A percentile compares a stretch with the other conserved stretches of the same genome.
These are phyloP conservation scores for Coemansia umbellata DNA, from an alignment of 192 early-diverging fungal genomes.

Conservation along the genomic window DNA sequence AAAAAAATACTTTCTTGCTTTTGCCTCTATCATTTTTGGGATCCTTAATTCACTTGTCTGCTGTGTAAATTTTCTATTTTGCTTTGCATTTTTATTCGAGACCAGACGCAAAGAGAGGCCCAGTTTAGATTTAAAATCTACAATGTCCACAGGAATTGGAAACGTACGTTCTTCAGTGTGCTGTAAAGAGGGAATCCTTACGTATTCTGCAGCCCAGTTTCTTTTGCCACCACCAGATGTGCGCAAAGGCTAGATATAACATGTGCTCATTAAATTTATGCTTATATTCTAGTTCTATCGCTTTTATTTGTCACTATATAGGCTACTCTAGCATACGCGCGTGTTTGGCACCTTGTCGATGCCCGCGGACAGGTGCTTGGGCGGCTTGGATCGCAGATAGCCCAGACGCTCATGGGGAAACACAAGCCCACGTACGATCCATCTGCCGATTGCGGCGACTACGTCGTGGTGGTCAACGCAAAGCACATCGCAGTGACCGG, in stretches of 20 bases:
- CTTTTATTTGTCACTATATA: constrained; percentile 27
- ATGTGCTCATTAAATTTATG: not conserved
- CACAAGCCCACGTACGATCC: constrained; percentile 93
- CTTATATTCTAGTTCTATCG: not conserved
- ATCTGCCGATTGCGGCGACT: constrained; percentile 90
- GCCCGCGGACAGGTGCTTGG: constrained; percentile 82
- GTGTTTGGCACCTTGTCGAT: constrained; percentile 92
- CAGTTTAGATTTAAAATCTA: too few species aligned
- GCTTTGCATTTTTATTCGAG: too few species aligned
- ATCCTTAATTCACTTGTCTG: too few species aligned
- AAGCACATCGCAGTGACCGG: constrained; percentile 73
- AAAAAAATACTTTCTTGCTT: too few species aligned
- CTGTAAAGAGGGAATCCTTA: too few species aligned
- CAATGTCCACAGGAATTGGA: constrained; percentile 51
- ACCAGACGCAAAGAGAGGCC: too few species aligned
- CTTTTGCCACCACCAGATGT: too few species aligned
- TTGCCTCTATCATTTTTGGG: too few species aligned
- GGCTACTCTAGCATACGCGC: constrained; percentile 79
- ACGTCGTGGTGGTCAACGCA: constrained; percentile 94
- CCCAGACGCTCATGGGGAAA: constrained; percentile 91
- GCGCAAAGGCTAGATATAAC: too few species aligned
- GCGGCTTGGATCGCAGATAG: constrained; percentile 77
- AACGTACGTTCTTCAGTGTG: constrained; percentile 49
- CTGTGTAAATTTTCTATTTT: too few species aligned
- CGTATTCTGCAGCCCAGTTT: too few species aligned